Conservation (phyloP, 2,329 filamentous ascomycete genomes). For the Huntiella bhutanensis region DNA sequence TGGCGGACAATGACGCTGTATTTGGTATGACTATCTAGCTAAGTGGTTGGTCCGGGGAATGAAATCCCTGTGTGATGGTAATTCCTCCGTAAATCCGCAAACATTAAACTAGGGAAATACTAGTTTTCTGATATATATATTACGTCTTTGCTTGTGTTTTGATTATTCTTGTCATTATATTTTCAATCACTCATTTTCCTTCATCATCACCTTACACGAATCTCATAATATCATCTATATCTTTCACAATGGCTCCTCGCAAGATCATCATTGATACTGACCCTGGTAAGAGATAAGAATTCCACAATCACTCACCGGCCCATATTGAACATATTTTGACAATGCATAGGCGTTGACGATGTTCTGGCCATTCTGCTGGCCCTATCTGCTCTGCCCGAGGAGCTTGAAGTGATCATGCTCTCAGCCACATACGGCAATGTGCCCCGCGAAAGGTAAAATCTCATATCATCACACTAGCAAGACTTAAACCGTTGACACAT, state of each 20-base stretch:
- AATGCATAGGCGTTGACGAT: slow-evolving; percentile 59
- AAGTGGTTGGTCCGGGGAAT: no score
- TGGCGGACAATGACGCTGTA: no score
- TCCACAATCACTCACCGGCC: not conserved
- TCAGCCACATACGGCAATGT: slow-evolving; percentile 92
- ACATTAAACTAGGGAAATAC: no score
- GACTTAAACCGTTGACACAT: not conserved
- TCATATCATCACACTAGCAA: not conserved
- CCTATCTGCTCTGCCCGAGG: slow-evolving; percentile 60
- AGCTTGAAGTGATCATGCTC: slow-evolving; percentile 69
- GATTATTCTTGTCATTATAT: not conserved
- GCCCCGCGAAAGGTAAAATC: slow-evolving; percentile 50
- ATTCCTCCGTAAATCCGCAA: no score
- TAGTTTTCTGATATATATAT: no score
- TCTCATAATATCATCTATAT: not conserved
- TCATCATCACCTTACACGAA: not conserved
- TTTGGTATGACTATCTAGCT: no score
- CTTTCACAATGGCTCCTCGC: slow-evolving; percentile 38
- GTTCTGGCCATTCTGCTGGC: slow-evolving; percentile 74
- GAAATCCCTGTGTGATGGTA: no score
- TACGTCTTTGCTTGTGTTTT: no score
- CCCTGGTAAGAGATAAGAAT: slow-evolving; percentile 36
- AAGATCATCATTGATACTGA: slow-evolving; percentile 94
- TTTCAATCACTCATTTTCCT: not conserved
- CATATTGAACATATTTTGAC: not conserved